These are phyloP conservation scores for Euphorbia schlechtendalii DNA, from an alignment of 441 rosid species.

Conservation along the genomic window DNA sequence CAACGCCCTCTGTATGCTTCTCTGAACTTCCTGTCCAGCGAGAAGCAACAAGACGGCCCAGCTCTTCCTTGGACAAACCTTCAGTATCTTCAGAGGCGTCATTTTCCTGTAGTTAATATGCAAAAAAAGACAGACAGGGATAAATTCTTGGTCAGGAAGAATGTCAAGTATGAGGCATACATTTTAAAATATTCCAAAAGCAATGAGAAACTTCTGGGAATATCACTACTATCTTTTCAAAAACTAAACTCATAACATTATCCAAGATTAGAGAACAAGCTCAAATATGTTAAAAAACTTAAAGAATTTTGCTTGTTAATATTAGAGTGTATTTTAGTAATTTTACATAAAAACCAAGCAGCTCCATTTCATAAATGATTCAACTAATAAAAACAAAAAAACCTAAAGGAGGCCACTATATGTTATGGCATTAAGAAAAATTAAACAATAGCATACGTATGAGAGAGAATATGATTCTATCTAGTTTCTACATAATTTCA, in stretches of 20 bases:
- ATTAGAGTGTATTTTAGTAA: background rate
- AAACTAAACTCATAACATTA: background rate
- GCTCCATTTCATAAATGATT: slow-evolving; percentile 2
- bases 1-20: slow-evolving; percentile 34
- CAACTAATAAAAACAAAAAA: background rate
- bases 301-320: background rate
- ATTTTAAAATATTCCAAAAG: background rate
- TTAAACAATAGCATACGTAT: background rate
- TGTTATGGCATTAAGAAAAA: no score
- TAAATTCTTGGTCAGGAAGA: slow-evolving; percentile 8
- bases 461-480: no score
- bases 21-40: slow-evolving; percentile 88
- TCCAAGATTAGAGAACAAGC: background rate
- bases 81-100: slow-evolving; percentile 42
- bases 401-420: background rate
- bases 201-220: slow-evolving; percentile 3
- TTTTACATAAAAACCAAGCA: background rate
- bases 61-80: slow-evolving; percentile 86
- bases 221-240: background rate
- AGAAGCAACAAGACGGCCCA: slow-evolving; percentile 93
- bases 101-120: slow-evolving; percentile 37
- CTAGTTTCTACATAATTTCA: background rate
- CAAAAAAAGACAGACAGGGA: slow-evolving; percentile 6
- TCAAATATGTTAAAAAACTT: background rate
- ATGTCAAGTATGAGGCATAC: background rate